These are phyloP conservation scores for Glaciozyma antarctica DNA, from an alignment of 768 basidiomycete species.

Conservation along the genomic window DNA sequence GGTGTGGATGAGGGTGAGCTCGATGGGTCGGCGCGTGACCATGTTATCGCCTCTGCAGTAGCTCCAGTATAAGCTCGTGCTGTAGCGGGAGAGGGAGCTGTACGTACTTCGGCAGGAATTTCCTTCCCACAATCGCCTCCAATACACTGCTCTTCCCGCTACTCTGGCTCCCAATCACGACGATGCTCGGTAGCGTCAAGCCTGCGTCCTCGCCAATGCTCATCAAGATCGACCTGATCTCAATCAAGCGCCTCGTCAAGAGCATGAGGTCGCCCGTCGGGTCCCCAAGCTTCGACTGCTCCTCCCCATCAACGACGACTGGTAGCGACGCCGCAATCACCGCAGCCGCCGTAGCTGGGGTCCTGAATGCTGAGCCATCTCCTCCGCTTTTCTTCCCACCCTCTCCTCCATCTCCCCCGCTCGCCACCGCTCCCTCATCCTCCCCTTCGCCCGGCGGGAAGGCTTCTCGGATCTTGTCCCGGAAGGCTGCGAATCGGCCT, in stretches of 20 bases:
- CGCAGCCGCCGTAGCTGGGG: conserved; percentile 9
- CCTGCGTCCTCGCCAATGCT: conserved; percentile 92
- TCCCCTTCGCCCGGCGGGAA: conserved; percentile 23
- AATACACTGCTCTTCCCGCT: conserved; percentile 96
- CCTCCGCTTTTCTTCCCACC: conserved; percentile 36
- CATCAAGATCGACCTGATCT: conserved; percentile 86
- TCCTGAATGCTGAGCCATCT: conserved; percentile 16
- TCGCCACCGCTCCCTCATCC: conserved; percentile 6
- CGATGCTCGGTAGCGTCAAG: conserved; percentile 90
- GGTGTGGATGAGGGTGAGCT: conserved; percentile 90
- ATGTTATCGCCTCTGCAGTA: conserved; percentile 82
- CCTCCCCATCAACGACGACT: conserved; percentile 24
- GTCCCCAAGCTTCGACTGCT: conserved; percentile 16
- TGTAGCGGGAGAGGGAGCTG: background rate
- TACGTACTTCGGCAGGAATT: conserved; percentile 92
- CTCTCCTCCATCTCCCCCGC: conserved; percentile 46
- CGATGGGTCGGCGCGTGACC: conserved; percentile 97
- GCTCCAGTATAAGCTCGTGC: conserved; percentile 5
- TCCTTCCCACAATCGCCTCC: conserved; percentile 93
- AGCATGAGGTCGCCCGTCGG: conserved; percentile 79
- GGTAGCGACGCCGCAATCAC: conserved; percentile 12
- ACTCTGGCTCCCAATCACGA: conserved; percentile 96
- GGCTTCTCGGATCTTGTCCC: conserved; percentile 17
- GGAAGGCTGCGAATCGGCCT: background rate
- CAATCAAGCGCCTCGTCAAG: conserved; percentile 87